Conservation (phyloP, 192 early-diverging fungal species). For the Jimgerdemannia flammicorona region DNA sequence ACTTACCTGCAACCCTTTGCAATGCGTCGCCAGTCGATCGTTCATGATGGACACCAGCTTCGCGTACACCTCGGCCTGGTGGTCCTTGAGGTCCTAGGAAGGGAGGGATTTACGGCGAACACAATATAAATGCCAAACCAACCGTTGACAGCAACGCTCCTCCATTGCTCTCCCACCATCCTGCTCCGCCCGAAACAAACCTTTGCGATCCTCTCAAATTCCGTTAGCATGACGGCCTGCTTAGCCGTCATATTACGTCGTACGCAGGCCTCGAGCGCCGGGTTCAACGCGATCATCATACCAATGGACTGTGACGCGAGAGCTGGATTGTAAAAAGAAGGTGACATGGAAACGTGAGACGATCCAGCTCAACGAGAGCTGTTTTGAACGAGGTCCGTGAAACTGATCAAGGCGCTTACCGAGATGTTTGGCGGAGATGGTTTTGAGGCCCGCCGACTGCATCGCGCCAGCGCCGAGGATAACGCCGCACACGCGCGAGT, state of each 20-base stretch:
- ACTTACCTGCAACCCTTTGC: conserved; percentile 65
- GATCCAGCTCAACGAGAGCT: not conserved
- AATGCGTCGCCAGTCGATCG: conserved; percentile 77
- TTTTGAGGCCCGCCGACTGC: conserved; percentile 94
- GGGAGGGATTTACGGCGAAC: conserved; percentile 1
- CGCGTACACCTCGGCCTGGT: conserved; percentile 85
- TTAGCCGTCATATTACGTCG: conserved; percentile 67
- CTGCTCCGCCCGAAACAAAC: conserved; percentile 20
- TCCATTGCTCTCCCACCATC: no score
- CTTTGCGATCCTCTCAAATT: conserved; percentile 82
- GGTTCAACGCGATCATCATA: conserved; percentile 82
- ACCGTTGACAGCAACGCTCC: no score
- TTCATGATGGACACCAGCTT: conserved; percentile 97
- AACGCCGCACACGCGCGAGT: conserved; percentile 92
- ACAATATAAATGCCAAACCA: conserved; percentile 5
- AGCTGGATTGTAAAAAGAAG: conserved; percentile 36
- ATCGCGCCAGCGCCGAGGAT: conserved; percentile 98
- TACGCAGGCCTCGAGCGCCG: conserved; percentile 75
- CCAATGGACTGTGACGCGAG: conserved; percentile 92
- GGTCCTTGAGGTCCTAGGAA: conserved; percentile 76
- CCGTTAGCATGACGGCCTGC: conserved; percentile 75
- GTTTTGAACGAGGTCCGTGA: not conserved
- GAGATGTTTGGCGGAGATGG: conserved; percentile 95
- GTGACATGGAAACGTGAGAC: not conserved
- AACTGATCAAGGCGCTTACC: conserved; percentile 36